Evolutionary conservation across 306 rosid species (phyloP).

Genomic region (Luffa acutangula): DNA sequence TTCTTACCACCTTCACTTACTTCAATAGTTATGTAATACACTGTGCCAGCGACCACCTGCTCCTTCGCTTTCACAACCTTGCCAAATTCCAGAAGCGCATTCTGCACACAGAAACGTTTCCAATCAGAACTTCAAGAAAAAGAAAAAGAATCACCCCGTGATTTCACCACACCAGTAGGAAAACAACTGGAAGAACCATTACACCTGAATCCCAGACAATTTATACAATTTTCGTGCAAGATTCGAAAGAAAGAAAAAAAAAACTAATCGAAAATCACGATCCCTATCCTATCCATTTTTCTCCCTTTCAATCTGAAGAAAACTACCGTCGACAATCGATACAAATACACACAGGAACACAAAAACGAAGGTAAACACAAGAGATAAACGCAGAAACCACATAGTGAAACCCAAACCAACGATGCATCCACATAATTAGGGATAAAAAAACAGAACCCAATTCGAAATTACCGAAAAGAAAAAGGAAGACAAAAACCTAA

Average conservation of each 20-base stretch:
- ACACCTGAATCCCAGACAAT: background rate
- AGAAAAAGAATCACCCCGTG: background rate
- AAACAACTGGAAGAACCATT: background rate
- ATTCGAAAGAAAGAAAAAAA: background rate
- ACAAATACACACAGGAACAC: background rate
- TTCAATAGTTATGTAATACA: slow-evolving; percentile 66
- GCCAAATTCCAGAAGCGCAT: slow-evolving; percentile 4
- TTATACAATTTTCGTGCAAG: background rate
- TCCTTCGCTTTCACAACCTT: slow-evolving; percentile 11
- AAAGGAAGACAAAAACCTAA: slow-evolving; percentile 4
- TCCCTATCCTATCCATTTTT: background rate
- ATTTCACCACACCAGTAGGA: background rate
- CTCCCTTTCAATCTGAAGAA: background rate
- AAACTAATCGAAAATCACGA: background rate
- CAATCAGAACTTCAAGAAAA: background rate
- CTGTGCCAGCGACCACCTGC: slow-evolving; percentile 53
- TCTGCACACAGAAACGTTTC: background rate
- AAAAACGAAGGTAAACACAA: background rate
- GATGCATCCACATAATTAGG: background rate
- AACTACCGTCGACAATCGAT: background rate
- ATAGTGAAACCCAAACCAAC: background rate
- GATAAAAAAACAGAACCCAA: background rate
- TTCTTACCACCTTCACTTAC: slow-evolving; percentile 58
- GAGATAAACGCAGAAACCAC: background rate
- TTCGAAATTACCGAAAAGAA: background rate